phyloP scores from a whole-genome alignment of 768 basidiomycete genomes.

The Lactarius psammicola region DNA sequence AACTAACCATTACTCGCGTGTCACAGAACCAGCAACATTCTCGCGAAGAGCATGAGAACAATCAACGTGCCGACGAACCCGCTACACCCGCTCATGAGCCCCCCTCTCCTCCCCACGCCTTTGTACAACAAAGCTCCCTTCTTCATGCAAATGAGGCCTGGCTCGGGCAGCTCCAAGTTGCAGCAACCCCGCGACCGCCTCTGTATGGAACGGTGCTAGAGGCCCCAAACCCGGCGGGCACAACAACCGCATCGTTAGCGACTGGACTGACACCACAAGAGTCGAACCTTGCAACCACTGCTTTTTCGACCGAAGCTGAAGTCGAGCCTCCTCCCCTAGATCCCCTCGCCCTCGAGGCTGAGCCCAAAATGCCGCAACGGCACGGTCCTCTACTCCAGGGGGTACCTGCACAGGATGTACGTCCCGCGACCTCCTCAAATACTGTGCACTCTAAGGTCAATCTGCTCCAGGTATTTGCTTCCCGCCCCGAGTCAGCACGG shows the following conservation, averaged over 20 bases:
- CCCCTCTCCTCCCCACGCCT: background rate
- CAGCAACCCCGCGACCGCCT: background rate
- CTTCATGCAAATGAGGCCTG: slow-evolving; percentile 22
- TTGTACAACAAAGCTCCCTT: slow-evolving; percentile 18
- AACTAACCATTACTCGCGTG: slow-evolving; percentile 28
- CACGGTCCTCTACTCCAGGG: slow-evolving; percentile 1
- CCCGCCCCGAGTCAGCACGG: slow-evolving; percentile 33
- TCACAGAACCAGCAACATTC: background rate
- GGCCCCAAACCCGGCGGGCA: background rate
- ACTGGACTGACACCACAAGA: background rate
- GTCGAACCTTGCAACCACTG: background rate
- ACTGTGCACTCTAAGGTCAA: background rate
- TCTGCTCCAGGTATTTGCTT: background rate
- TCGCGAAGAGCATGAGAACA: background rate
- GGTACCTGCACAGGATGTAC: slow-evolving; percentile 21
- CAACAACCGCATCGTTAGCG: background rate
- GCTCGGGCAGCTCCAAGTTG: slow-evolving; percentile 15
- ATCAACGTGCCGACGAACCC: background rate
- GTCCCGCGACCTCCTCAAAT: slow-evolving; percentile 2
- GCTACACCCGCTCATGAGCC: background rate
- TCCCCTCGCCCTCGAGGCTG: background rate
- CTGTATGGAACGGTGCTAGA: background rate
- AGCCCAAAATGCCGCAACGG: background rate
- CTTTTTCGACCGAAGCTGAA: background rate
- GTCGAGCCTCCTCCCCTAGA: background rate